Evolutionary conservation across 352 stramenopile genomes (phyloP), one percentile per base, ranked within the genome.

Genomic region (Aphanomyces euteiches): DNA sequence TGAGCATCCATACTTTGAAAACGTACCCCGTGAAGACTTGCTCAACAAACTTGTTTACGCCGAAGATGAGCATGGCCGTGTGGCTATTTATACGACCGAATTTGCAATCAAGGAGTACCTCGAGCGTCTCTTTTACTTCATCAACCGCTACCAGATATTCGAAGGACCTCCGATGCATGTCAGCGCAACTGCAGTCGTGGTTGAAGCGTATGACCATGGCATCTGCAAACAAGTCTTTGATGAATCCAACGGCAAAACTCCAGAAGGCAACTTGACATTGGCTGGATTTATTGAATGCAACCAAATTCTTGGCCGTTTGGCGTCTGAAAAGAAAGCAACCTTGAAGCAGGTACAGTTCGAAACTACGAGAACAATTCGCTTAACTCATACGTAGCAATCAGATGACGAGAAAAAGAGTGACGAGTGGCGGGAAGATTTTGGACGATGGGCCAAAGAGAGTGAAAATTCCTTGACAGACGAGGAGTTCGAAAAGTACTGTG

Each of bases 101-200:
- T 21, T 21, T 13, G 28, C 56, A 5, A 63, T 38, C 13, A 8
- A 38, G 8, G 12, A 63, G n/a, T 40, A 28, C 28, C 38, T 63
- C 56, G 21, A 63, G 13, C 34, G 38, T n/a, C 13, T 41, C 15
- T 17, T 63, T 15, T 21, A 41, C 13, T 45, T 63, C 45, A 47
- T 34, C 28, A 38, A 38, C 7, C 56, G 56, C 7, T 63, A 63
- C 56, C 34, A 63, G 28, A 17, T 63, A 8, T 40, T 41, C 56
- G 28, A 21, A 12, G 56, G 56, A 38, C 56, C 56, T 13, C 56
- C 56, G 28, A 13, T 63, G n/a, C 56, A 63, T 6, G 8, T 17
- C 1, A 63, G 56, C 45, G 6, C n/a, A 7, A 63, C 19, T 19
- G 21, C 56, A 3, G 28, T 63, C 17, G 36, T 63, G 5, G 36